A percentile compares a stretch with the other conserved stretches of the same genome.
Conservation (phyloP, 148 eudicot genomes). For the Fagopyrum homotropicum region DNA sequence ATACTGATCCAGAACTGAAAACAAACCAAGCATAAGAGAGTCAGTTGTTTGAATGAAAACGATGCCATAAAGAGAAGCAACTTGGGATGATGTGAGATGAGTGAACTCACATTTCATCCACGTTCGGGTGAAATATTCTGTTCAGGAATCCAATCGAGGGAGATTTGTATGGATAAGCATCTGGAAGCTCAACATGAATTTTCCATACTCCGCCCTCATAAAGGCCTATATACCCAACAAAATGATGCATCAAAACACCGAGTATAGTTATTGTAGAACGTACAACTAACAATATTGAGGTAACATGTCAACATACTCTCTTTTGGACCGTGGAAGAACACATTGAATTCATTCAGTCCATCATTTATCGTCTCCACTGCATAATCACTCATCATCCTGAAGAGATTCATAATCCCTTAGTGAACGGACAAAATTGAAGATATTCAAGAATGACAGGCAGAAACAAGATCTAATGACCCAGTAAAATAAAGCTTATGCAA, state of each 20-base stretch:
- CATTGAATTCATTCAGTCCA: slow-evolving; percentile 65
- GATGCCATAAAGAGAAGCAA: not conserved
- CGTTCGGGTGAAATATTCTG: slow-evolving; percentile 81
- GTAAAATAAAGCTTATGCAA: not conserved
- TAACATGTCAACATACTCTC: slow-evolving; percentile 41
- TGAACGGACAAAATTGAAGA: not conserved
- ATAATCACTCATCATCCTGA: slow-evolving; percentile 89
- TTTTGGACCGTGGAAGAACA: slow-evolving; percentile 83
- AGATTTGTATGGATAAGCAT: slow-evolving; percentile 83
- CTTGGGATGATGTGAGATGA: not conserved
- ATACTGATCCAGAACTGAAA: slow-evolving; percentile 72
- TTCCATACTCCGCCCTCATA: slow-evolving; percentile 93
- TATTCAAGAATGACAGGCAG: not conserved
- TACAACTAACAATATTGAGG: not conserved
- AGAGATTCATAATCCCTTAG: not conserved
- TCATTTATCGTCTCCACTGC: slow-evolving; percentile 73
- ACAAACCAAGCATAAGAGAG: not conserved
- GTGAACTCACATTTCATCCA: slow-evolving; percentile 59
- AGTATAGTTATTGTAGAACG: not conserved
- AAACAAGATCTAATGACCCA: not conserved
- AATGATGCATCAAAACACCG: not conserved
- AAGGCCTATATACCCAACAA: slow-evolving; percentile 32
- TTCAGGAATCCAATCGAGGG: slow-evolving; percentile 65
- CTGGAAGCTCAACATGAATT: slow-evolving; percentile 69
- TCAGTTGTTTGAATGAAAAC: not conserved